Conservation (phyloP, 495 filamentous ascomycete genomes). For the Trichocladium uniseriatum region DNA sequence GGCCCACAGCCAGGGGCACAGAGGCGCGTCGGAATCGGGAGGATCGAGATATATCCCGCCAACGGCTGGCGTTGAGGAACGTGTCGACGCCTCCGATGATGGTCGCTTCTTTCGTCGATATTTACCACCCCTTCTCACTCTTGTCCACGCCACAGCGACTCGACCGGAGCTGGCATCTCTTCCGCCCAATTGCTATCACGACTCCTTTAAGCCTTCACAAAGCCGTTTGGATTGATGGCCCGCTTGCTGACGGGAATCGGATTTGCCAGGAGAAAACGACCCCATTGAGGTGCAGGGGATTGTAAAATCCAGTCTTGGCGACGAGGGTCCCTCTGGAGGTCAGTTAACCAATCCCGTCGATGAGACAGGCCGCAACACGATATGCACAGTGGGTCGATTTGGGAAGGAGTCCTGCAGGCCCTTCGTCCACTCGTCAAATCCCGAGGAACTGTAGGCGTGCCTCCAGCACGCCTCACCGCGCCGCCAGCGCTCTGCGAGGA, state of each 20-base stretch:
- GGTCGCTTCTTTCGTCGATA: background rate
- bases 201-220: background rate
- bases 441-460: background rate
- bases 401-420: conserved; percentile 5
- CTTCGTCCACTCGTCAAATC: conserved; percentile 1
- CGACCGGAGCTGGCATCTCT: background rate
- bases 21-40: background rate
- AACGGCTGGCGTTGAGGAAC: background rate
- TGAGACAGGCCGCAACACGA: conserved; percentile 7
- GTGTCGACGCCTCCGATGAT: background rate
- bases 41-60: background rate
- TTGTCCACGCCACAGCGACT: too few relatives aligned
- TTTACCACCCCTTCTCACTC: background rate
- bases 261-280: conserved; percentile 11
- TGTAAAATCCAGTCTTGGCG: conserved; percentile 24
- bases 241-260: conserved; percentile 13
- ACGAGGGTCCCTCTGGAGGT: conserved; percentile 22
- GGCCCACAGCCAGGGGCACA: background rate
- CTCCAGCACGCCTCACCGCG: background rate
- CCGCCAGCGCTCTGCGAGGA: background rate
- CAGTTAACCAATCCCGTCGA: conserved; percentile 25
- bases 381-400: conserved; percentile 9
- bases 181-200: background rate
- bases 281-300: conserved; percentile 15
- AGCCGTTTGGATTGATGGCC: background rate